Conservation (phyloP, 2,329 filamentous ascomycete genomes). For the Tolypocladium nubicola region DNA sequence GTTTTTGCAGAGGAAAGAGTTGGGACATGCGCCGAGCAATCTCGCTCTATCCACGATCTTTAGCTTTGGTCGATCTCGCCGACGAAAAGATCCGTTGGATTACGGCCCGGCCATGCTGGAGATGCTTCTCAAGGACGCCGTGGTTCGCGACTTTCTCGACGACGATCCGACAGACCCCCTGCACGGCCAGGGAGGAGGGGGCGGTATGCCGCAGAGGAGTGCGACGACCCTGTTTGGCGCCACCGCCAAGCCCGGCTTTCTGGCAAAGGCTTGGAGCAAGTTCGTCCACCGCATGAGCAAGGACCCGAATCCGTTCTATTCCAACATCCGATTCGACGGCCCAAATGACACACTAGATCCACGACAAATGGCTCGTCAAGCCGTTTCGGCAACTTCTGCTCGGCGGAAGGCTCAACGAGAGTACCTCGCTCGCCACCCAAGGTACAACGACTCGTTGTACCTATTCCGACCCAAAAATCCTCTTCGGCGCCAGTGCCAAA, state of each 20-base stretch:
- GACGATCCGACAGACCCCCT: constrained; percentile 42
- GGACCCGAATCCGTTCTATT: constrained; percentile 94
- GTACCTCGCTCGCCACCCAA: constrained; percentile 76
- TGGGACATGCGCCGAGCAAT: constrained; percentile 62
- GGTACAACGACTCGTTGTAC: constrained; percentile 86
- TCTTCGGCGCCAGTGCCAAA: constrained; percentile 74
- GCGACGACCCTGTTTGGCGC: constrained; percentile 24
- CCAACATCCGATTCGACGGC: constrained; percentile 57
- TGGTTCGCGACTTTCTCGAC: constrained; percentile 89
- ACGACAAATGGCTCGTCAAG: constrained; percentile 79
- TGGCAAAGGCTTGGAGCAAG: constrained; percentile 53
- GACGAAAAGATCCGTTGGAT: constrained; percentile 72
- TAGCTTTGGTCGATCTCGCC: constrained; percentile 46
- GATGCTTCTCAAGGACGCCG: constrained; percentile 92
- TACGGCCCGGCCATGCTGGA: constrained; percentile 88
- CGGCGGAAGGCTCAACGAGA: constrained; percentile 84
- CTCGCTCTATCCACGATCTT: constrained; percentile 66
- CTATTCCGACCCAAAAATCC: constrained; percentile 72
- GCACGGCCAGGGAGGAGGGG: constrained; percentile 18
- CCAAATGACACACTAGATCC: constrained; percentile 74
- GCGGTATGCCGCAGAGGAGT: constrained; percentile 18
- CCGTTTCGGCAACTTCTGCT: constrained; percentile 70
- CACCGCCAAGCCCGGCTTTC: constrained; percentile 42
- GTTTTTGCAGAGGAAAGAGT: constrained; percentile 83
- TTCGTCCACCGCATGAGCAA: constrained; percentile 44